Conservation (phyloP, 352 stramenopile species). For the Achlya hypogyna region DNA sequence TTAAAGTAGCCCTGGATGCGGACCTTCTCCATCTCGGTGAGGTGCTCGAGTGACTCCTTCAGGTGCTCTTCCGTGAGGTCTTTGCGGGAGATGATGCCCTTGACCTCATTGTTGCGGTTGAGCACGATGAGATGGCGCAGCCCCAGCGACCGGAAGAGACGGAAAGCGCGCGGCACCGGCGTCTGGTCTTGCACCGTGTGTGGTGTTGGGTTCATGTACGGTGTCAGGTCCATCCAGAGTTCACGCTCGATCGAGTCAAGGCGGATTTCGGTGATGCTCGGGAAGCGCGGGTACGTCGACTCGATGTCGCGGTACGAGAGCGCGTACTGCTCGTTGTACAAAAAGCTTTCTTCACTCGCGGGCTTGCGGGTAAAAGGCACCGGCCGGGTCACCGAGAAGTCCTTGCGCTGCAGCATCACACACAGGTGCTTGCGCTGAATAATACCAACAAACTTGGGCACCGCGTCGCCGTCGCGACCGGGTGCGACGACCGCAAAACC, state of each 20-base stretch:
- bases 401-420: conserved; percentile 75
- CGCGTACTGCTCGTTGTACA: conserved; percentile 83
- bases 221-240: conserved; percentile 91
- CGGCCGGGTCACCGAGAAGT: conserved; percentile 74
- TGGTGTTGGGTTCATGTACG: conserved; percentile 95
- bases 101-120: conserved; percentile 85
- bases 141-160: conserved; percentile 95
- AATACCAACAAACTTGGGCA: conserved; percentile 54
- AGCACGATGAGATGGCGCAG: conserved; percentile 92
- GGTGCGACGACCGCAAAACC: conserved; percentile 69
- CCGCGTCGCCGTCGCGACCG: conserved; percentile 25
- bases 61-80: conserved; percentile 78
- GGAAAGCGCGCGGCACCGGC: conserved; percentile 92
- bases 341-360: conserved; percentile 62
- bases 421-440: conserved; percentile 71
- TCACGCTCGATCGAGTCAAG: conserved; percentile 84
- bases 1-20: conserved; percentile 80
- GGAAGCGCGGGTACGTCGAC: conserved; percentile 73
- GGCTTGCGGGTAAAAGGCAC: conserved; percentile 68
- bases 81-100: conserved; percentile 80
- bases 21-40: conserved; percentile 75
- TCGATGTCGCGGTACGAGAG: conserved; percentile 80
- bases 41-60: conserved; percentile 62
- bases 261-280: conserved; percentile 79
- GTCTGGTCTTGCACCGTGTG: conserved; percentile 93